phyloP scores from a whole-genome alignment of 2,329 filamentous ascomycete genomes.

The Lasiodiplodia hormozganensis region DNA sequence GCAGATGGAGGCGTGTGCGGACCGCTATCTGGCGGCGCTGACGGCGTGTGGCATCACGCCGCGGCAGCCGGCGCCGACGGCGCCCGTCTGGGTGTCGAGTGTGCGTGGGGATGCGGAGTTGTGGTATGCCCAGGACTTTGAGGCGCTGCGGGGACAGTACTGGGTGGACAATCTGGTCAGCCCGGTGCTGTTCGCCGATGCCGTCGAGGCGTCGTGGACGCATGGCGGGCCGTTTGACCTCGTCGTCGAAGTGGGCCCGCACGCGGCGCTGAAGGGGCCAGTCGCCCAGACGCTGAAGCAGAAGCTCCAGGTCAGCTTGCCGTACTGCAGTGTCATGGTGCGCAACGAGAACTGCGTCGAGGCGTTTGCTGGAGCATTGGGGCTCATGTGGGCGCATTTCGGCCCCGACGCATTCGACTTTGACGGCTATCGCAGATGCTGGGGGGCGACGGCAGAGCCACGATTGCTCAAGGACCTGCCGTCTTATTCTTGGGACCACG shows the following conservation, averaged over 20 bases:
- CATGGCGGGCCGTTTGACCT: background rate
- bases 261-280: conserved; percentile 35
- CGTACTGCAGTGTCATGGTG: background rate
- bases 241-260: conserved; percentile 39
- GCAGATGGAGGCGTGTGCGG: conserved; percentile 48
- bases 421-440: conserved; percentile 32
- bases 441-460: background rate
- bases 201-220: conserved; percentile 32
- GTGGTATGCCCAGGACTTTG: no score
- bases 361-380: conserved; percentile 4
- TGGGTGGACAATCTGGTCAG: conserved; percentile 48
- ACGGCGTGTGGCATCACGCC: background rate
- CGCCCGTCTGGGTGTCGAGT: background rate
- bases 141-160: conserved; percentile 34
- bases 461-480: conserved; percentile 34
- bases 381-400: conserved; percentile 32
- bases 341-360: background rate
- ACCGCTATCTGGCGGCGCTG: conserved; percentile 33
- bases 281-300: background rate
- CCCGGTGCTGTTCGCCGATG: conserved; percentile 44
- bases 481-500: conserved; percentile 37
- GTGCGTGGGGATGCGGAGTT: no score
- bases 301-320: conserved; percentile 16
- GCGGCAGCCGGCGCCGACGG: background rate
- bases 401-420: conserved; percentile 31